Conservation (phyloP, 129 eudicot species). For the Scalesia atractyloides region DNA sequence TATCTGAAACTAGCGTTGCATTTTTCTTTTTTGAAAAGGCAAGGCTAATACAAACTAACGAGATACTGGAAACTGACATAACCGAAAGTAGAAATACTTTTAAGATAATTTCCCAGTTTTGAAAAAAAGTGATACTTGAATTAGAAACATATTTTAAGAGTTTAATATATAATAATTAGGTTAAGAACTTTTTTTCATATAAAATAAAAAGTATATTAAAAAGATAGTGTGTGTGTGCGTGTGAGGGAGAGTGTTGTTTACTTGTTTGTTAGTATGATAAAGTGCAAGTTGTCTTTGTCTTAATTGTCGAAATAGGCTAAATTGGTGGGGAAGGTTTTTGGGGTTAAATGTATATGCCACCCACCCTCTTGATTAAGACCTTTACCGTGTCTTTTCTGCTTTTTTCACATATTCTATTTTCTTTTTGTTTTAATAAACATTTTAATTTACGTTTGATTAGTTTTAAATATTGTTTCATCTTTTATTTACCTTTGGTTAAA, state of each 20-base stretch:
- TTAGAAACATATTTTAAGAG: no score
- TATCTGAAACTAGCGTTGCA: no score
- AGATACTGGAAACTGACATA: no score
- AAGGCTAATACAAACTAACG: no score
- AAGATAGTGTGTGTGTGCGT: neutral
- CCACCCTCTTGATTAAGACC: constrained; percentile 70
- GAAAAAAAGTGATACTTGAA: no score
- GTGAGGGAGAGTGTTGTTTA: constrained; percentile 16
- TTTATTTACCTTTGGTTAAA: neutral
- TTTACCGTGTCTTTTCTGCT: constrained; percentile 11
- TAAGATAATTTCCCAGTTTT: no score
- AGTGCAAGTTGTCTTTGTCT: constrained; percentile 42
- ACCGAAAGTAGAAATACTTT: no score
- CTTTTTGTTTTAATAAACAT: neutral
- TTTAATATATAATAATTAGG: no score
- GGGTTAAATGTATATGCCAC: constrained; percentile 49
- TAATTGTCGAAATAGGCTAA: constrained; percentile 49
- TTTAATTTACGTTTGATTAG: constrained; percentile 2
- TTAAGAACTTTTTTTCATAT: no score
- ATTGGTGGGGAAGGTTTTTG: constrained; percentile 70
- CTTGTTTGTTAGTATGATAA: constrained; percentile 30
- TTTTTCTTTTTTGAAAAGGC: no score
- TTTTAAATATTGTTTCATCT: neutral
- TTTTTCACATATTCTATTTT: neutral
- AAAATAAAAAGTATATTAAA: neutral